Percentiles rank a stretch among this genome's conserved stretches.
Evolutionary conservation across 768 basidiomycete genomes (phyloP).

Genomic region (Boletus insuetus): DNA sequence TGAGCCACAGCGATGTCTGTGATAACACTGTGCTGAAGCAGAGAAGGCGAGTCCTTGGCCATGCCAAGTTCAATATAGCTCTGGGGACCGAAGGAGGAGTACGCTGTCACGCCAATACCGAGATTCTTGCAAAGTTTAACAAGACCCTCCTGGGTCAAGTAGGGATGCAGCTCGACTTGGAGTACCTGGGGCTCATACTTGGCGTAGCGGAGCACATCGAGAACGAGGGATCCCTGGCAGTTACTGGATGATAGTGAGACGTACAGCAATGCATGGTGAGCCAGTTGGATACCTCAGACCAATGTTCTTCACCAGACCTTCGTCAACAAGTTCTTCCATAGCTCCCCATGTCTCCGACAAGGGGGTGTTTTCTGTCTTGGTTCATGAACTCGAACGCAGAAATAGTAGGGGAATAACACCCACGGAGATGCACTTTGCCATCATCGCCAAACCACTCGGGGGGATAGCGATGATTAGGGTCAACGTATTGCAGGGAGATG

Average conservation of each 20-base stretch:
- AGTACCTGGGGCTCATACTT: slow-evolving; percentile 56
- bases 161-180: slow-evolving; percentile 61
- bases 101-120: slow-evolving; percentile 52
- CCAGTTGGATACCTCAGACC: slow-evolving; percentile 56
- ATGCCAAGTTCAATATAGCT: slow-evolving; percentile 65
- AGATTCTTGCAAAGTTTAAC: slow-evolving; percentile 42
- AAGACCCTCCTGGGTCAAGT: slow-evolving; percentile 48
- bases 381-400: background rate
- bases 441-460: slow-evolving; percentile 81
- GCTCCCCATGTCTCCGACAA: slow-evolving; percentile 82
- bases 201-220: slow-evolving; percentile 79
- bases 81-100: slow-evolving; percentile 54
- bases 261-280: background rate
- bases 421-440: slow-evolving; percentile 63
- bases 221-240: slow-evolving; percentile 65
- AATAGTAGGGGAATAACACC: slow-evolving; percentile 17
- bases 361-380: slow-evolving; percentile 53
- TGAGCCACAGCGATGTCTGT: slow-evolving; percentile 45
- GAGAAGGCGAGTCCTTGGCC: slow-evolving; percentile 47
- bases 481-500: slow-evolving; percentile 75
- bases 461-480: slow-evolving; percentile 72
- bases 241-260: slow-evolving; percentile 47
- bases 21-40: slow-evolving; percentile 52
- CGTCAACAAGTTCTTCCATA: slow-evolving; percentile 77
- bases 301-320: slow-evolving; percentile 71